Conservation (phyloP, 495 filamentous ascomycete genomes). For the Chaetomium cochliodes region DNA sequence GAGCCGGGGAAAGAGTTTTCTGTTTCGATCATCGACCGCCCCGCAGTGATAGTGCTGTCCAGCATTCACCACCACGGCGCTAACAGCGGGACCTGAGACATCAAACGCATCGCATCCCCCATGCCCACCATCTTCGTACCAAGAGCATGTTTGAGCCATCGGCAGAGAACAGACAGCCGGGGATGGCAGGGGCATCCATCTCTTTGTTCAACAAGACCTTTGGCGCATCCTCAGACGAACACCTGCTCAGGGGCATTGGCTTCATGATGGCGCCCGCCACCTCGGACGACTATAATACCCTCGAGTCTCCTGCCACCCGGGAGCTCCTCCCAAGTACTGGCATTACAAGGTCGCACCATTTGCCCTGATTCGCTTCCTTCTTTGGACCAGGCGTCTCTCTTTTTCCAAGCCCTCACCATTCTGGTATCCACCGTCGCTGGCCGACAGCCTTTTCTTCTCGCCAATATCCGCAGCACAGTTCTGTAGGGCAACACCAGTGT, state of each 20-base stretch:
- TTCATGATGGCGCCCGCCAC: not conserved
- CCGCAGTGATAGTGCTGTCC: not conserved
- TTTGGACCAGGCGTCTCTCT: slow-evolving; percentile 22
- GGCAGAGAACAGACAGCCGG: not conserved
- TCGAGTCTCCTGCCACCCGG: not conserved
- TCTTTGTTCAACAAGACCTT: not conserved
- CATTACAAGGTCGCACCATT: not conserved
- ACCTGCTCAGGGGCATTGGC: not conserved
- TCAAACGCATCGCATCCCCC: slow-evolving; percentile 12
- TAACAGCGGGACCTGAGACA: slow-evolving; percentile 19
- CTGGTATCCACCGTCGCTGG: slow-evolving; percentile 16
- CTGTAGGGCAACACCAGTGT: not conserved
- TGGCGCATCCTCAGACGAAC: not conserved
- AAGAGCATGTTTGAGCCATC: slow-evolving; percentile 11
- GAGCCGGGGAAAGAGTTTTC: not conserved
- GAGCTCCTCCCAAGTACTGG: not conserved
- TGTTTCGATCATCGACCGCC: not conserved
- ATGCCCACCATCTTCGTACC: slow-evolving; percentile 1
- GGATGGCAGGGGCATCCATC: not conserved
- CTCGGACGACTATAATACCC: not conserved
- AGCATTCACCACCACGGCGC: not conserved
- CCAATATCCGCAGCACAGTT: not conserved
- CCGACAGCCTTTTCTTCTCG: slow-evolving; percentile 12
- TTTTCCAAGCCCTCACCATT: not conserved
- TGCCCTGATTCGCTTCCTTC: not conserved